Evolutionary conservation across 73 alveolate species (phyloP).

Genomic region (Symbiodinium pilosum): DNA sequence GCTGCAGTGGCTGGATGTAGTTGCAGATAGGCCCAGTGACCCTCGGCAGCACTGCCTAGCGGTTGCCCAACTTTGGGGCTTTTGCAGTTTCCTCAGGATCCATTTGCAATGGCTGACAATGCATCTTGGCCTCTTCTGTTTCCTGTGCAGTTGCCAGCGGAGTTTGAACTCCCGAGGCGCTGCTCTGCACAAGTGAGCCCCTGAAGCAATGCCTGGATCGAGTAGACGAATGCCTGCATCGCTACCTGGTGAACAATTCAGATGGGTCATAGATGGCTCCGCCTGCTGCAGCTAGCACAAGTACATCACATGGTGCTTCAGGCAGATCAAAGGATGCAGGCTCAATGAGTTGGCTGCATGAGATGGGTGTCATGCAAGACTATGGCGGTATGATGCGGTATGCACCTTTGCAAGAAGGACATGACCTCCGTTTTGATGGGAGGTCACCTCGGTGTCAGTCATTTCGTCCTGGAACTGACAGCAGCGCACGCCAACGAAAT

Average conservation of each 20-base stretch:
- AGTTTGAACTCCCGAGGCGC: constrained; percentile 36
- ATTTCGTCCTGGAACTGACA: constrained; percentile 41
- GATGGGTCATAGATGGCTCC: too few species aligned
- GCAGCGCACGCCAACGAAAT: constrained; percentile 85
- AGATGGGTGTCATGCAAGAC: too few species aligned
- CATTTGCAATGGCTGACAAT: constrained; percentile 46
- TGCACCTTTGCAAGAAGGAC: too few species aligned
- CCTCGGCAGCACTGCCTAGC: constrained; percentile 3
- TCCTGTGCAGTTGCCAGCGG: too few species aligned
- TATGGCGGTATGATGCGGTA: too few species aligned
- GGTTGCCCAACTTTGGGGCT: not conserved
- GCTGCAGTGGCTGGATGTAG: constrained; percentile 6
- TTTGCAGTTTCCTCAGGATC: constrained; percentile 4
- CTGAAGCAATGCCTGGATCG: constrained; percentile 35
- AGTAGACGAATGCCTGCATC: constrained; percentile 49
- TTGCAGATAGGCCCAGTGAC: constrained; percentile 21
- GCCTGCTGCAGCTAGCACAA: too few species aligned
- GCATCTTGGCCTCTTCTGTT: not conserved
- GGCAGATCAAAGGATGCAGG: not conserved
- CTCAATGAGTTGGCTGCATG: not conserved
- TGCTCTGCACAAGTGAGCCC: constrained; percentile 78
- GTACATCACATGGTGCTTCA: too few species aligned
- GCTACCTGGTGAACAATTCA: not conserved
- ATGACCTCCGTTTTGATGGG: too few species aligned
- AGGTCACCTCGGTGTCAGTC: not conserved